Evolutionary conservation across 2,329 filamentous ascomycete genomes (phyloP).

Genomic region (Paracoccidioides brasiliensis): DNA sequence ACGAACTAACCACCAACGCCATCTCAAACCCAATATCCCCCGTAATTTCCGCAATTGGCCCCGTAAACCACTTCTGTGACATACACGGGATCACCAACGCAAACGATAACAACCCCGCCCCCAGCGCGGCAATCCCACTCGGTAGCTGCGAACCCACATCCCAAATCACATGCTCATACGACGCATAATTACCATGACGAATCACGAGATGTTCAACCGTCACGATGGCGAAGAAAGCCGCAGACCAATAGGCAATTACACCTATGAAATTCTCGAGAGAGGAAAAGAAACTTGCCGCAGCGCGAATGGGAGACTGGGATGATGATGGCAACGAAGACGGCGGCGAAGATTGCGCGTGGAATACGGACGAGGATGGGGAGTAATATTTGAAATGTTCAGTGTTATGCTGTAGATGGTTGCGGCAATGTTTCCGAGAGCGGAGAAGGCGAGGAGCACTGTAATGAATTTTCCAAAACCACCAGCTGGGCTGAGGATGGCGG

Average conservation of each 20-base stretch:
- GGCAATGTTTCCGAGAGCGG: slow-evolving; percentile 47
- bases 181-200: slow-evolving; percentile 31
- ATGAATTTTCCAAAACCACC: slow-evolving; percentile 53
- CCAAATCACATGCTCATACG: slow-evolving; percentile 51
- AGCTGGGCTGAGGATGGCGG: slow-evolving; percentile 32
- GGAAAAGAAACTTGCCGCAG: slow-evolving; percentile 46
- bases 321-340: slow-evolving; percentile 49
- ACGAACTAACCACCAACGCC: slow-evolving; percentile 9
- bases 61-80: slow-evolving; percentile 57
- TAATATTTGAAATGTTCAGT: slow-evolving; percentile 54
- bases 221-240: slow-evolving; percentile 48
- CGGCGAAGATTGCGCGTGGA: slow-evolving; percentile 48
- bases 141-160: slow-evolving; percentile 46
- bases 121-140: slow-evolving; percentile 47
- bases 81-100: slow-evolving; percentile 47
- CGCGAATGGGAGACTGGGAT: slow-evolving; percentile 50
- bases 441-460: slow-evolving; percentile 48
- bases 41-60: slow-evolving; percentile 46
- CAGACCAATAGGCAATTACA: slow-evolving; percentile 41
- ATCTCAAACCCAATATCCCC: slow-evolving; percentile 47
- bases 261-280: slow-evolving; percentile 31
- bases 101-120: slow-evolving; percentile 50
- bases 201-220: slow-evolving; percentile 50
- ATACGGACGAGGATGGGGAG: slow-evolving; percentile 45
- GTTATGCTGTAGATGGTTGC: slow-evolving; percentile 52